A percentile compares a stretch with the other conserved stretches of the same genome.
phyloP scores from a whole-genome alignment of 768 basidiomycete genomes.

The Tremella mesenterica region DNA sequence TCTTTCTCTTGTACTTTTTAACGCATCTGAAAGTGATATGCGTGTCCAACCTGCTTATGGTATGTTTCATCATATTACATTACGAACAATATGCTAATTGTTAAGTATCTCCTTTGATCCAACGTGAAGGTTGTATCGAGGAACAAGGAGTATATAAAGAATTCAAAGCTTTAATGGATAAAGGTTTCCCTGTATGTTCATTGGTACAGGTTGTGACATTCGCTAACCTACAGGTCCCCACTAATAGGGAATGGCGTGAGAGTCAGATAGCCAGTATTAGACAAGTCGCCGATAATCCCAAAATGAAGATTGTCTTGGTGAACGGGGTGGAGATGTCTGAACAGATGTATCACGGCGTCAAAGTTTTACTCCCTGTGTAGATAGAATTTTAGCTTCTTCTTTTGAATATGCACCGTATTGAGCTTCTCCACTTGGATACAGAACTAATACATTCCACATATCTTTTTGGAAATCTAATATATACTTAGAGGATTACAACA shows the following conservation, averaged over 20 bases:
- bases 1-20: slow-evolving; percentile 25
- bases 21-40: slow-evolving; percentile 19
- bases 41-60: slow-evolving; percentile 23
- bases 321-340: slow-evolving; percentile 23
- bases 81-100: neutral
- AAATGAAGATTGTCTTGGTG: slow-evolving; percentile 2
- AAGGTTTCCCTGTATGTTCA: slow-evolving; percentile 31
- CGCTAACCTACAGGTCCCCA: slow-evolving; percentile 13
- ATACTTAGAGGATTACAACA: no score
- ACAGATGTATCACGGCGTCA: slow-evolving; percentile 21
- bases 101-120: slow-evolving; percentile 34
- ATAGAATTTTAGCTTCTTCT: no score
- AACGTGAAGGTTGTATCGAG: slow-evolving; percentile 38
- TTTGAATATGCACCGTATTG: no score
- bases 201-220: neutral
- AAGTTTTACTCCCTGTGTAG: slow-evolving; percentile 23
- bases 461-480: no score
- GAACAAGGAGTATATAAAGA: slow-evolving; percentile 39
- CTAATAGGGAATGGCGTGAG: slow-evolving; percentile 38
- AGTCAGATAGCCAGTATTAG: slow-evolving; percentile 32
- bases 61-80: slow-evolving; percentile 5
- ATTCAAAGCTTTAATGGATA: slow-evolving; percentile 31
- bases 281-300: slow-evolving; percentile 20
- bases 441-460: no score
- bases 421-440: no score